A percentile compares a stretch with the other conserved stretches of the same genome.
Conservation (phyloP, 208 protist genomes). For the Crithidia thermophila region DNA sequence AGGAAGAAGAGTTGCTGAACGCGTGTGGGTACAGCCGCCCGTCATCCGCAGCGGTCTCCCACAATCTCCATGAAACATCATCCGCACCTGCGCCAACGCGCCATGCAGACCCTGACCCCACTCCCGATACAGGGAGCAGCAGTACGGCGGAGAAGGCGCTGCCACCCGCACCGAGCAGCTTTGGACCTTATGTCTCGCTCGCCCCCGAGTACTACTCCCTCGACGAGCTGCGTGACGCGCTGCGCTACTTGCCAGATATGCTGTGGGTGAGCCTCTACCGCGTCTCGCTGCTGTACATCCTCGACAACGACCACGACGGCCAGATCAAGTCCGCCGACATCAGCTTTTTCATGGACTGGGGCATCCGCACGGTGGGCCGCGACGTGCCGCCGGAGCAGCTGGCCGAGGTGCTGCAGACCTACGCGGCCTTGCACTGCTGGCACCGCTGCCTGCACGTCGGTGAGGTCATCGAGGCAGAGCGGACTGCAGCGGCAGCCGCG, state of each 20-base stretch:
- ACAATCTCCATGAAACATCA: neutral
- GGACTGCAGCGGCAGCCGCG: neutral
- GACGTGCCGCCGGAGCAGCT: constrained; percentile 48
- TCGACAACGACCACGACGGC: constrained; percentile 71
- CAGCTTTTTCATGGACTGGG: constrained; percentile 60
- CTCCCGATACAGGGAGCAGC: neutral
- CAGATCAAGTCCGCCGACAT: constrained; percentile 53
- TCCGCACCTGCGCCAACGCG: no score
- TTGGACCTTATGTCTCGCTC: constrained; percentile 39
- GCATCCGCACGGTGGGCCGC: constrained; percentile 40
- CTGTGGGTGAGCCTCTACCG: constrained; percentile 63
- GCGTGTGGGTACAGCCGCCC: constrained; percentile 34
- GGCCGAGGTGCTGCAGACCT: constrained; percentile 55
- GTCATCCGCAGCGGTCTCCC: neutral
- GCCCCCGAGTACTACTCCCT: constrained; percentile 52
- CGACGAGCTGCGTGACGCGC: constrained; percentile 49
- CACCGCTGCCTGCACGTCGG: constrained; percentile 44
- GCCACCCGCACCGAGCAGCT: constrained; percentile 21
- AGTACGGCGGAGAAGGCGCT: constrained; percentile 1
- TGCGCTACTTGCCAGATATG: constrained; percentile 54
- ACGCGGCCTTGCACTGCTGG: constrained; percentile 62
- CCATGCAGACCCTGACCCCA: no score
- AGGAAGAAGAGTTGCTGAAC: constrained; percentile 37
- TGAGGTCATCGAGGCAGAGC: constrained; percentile 18
- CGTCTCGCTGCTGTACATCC: constrained; percentile 61